phyloP scores from a whole-genome alignment of 1,139 yeast species.

The Groenewaldozyma auringiensis region DNA sequence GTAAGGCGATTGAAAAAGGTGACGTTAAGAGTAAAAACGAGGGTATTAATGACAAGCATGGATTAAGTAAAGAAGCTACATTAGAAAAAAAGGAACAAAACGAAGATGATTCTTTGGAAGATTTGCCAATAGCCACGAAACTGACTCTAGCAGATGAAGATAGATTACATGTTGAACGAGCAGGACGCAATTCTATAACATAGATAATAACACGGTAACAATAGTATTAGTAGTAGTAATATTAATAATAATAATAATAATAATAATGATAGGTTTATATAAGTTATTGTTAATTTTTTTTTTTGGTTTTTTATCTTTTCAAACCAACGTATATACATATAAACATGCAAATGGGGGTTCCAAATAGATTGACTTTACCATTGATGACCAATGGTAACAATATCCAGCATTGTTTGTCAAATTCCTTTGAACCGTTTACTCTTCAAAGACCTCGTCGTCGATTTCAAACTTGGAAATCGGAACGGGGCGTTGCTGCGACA shows the following conservation, averaged over 20 bases:
- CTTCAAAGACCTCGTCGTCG: conserved; percentile 19
- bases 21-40: neutral
- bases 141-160: conserved; percentile 12
- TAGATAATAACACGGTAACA: no score
- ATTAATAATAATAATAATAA: neutral
- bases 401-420: no score
- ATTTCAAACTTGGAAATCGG: conserved; percentile 13
- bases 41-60: neutral
- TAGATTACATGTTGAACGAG: conserved; percentile 9
- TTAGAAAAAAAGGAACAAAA: neutral
- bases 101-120: conserved; percentile 12
- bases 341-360: no score
- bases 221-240: no score
- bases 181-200: conserved; percentile 11
- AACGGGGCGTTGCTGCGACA: conserved; percentile 42
- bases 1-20: no score
- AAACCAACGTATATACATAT: no score
- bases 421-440: no score
- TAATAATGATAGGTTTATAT: neutral
- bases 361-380: no score
- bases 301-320: no score
- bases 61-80: neutral
- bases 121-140: conserved; percentile 9
- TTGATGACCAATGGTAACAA: no score
- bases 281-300: no score